Evolutionary conservation across 192 early-diverging fungal species (phyloP), one percentile per base, ranked within the genome.

Genomic region (Backusella macrospora): DNA sequence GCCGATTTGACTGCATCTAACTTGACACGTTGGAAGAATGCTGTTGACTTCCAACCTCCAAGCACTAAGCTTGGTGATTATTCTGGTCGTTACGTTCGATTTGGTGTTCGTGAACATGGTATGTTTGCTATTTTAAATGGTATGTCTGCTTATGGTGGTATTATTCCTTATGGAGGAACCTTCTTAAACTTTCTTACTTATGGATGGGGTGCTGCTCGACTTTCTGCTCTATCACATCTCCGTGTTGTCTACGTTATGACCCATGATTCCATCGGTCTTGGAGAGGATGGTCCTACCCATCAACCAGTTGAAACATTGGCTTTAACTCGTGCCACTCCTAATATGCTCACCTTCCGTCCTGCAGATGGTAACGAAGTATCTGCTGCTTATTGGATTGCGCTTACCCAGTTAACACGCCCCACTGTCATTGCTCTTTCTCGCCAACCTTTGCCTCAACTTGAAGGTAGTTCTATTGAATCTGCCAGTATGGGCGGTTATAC

Each of bases 251-350:
- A 98, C 86, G 91, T 99, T 72, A 96, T 97, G 93, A 98, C 98
- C 65, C 98, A 99, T 88, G 98, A 99, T 84, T 98, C 96, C 42
- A 96, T 99, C 68, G 97, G 96, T 73, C 90, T 95, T 38, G 98
- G 98, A 71, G 98, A 99, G 80, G 98, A 99, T 84, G 98, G 98
- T 7, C 98, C 96, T 44, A 99, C 98, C 62, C 98, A 99, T 86
- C 98, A 99, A 84, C 96, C 98, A 10, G 93, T 98, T 49, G 98
- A 99, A 83, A 97, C 96, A 2, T 76, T 98, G 70, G 92, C 96
- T 52, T 83, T 88, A 74, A 81, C 94, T 62, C 93, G 98, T 64
- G 96, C 95, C 5, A 89, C 93, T 40, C 98, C 98, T 71, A 95
- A 98, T 84, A 85, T 93, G 76, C 78, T 93, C 55, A 88, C 89